Percentiles rank a stretch among this genome's conserved stretches.
Conservation (phyloP, 192 early-diverging fungal species). For the Coemansia sp. region DNA sequence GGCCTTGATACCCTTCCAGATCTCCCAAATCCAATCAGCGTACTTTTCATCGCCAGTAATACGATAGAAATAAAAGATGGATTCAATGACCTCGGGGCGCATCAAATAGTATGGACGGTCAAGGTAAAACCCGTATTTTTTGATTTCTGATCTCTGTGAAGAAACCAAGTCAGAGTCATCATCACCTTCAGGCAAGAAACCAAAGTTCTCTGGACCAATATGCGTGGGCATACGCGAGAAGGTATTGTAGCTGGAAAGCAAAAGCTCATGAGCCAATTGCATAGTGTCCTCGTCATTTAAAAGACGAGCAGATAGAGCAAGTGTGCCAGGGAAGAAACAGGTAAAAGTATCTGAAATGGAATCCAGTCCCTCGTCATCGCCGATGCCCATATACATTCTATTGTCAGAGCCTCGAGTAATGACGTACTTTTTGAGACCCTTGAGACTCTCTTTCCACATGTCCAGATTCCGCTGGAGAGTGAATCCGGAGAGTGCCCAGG, state of each 20-base stretch:
- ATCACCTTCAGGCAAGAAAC: slow-evolving; percentile 40
- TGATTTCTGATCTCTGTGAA: slow-evolving; percentile 34
- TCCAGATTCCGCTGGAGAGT: slow-evolving; percentile 44
- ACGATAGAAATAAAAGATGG: slow-evolving; percentile 79
- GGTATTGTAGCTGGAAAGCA: slow-evolving; percentile 40
- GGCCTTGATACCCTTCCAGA: slow-evolving; percentile 84
- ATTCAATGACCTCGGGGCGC: slow-evolving; percentile 89
- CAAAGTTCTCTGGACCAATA: slow-evolving; percentile 51
- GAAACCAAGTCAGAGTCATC: slow-evolving; percentile 29
- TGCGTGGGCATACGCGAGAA: slow-evolving; percentile 46
- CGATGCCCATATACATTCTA: slow-evolving; percentile 48
- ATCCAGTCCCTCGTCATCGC: slow-evolving; percentile 45
- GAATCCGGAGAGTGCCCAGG: slow-evolving; percentile 73
- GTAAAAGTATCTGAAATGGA: slow-evolving; percentile 52
- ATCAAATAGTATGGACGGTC: slow-evolving; percentile 62
- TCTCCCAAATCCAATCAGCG: slow-evolving; percentile 75
- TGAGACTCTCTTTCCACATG: slow-evolving; percentile 47
- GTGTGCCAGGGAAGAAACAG: slow-evolving; percentile 47
- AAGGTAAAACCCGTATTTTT: slow-evolving; percentile 47
- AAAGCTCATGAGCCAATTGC: slow-evolving; percentile 32
- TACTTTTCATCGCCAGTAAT: slow-evolving; percentile 87
- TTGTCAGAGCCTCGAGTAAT: slow-evolving; percentile 41
- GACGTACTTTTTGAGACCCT: slow-evolving; percentile 43
- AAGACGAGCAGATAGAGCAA: slow-evolving; percentile 44
- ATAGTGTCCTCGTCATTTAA: slow-evolving; percentile 37